phyloP scores from a whole-genome alignment of 1,284 basidiomycete genomes.

The Psilocybe mexicana region DNA sequence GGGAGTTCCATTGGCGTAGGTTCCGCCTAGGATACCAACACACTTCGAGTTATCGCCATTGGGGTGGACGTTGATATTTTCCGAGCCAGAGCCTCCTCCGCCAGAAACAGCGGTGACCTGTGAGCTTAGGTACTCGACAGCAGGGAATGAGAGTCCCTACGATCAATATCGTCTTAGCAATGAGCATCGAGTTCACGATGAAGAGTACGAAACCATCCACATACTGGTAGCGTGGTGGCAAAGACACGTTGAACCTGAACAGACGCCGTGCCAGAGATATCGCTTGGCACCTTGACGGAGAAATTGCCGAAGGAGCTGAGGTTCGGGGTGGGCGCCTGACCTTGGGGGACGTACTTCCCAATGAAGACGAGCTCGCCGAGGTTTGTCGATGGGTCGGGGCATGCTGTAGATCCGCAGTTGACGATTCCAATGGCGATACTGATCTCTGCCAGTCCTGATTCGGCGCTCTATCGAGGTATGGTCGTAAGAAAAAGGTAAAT shows the following conservation, averaged over 20 bases:
- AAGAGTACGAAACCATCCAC: not conserved
- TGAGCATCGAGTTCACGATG: not conserved
- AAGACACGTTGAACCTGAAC: constrained; percentile 5
- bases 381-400: not conserved
- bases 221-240: not conserved
- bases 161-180: not conserved
- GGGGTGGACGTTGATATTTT: constrained; percentile 7
- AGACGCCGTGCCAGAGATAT: constrained; percentile 3
- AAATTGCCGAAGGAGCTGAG: constrained; percentile 1
- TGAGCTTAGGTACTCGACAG: not conserved
- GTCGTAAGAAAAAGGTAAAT: not conserved
- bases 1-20: not conserved
- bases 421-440: constrained; percentile 12
- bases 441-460: constrained; percentile 2
- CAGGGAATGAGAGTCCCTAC: not conserved
- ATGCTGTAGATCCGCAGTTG: constrained; percentile 1
- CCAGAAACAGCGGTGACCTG: not conserved
- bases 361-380: not conserved
- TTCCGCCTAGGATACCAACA: not conserved
- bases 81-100: not conserved
- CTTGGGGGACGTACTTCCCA: not conserved
- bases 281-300: constrained; percentile 1
- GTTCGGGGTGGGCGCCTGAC: not conserved
- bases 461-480: not conserved
- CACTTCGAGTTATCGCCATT: constrained; percentile 2